phyloP scores from a whole-genome alignment of 108 stramenopile genomes.

The Cyclotella cryptica region DNA sequence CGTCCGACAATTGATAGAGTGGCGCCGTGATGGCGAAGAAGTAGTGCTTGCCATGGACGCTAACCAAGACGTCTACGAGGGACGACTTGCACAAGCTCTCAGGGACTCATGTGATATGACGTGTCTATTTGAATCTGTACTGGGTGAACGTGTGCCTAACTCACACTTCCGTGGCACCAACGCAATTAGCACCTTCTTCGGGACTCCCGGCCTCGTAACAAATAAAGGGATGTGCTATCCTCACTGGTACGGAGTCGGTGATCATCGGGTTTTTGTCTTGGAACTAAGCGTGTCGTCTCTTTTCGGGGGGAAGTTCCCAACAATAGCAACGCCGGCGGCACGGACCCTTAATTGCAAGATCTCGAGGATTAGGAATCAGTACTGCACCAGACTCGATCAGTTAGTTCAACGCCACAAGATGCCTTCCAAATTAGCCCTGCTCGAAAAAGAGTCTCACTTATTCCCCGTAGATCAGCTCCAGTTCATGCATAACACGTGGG shows the following conservation, averaged over 20 bases:
- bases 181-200: background rate
- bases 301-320: background rate
- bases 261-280: background rate
- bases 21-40: too few species aligned
- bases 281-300: background rate
- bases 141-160: too few species aligned
- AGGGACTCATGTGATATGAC: too few species aligned
- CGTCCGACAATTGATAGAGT: too few species aligned
- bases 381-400: background rate
- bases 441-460: too few species aligned
- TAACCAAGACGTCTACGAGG: too few species aligned
- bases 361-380: background rate
- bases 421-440: background rate
- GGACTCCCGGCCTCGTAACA: too few species aligned
- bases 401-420: background rate
- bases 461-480: too few species aligned
- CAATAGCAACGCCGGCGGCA: background rate
- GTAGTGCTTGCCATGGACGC: too few species aligned
- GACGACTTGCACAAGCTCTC: too few species aligned
- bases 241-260: background rate
- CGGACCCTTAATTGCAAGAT: background rate
- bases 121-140: background rate
- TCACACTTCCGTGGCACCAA: conserved; percentile 1
- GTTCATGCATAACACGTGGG: background rate
- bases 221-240: too few species aligned